Evolutionary conservation across 1,284 basidiomycete genomes (phyloP), one percentile per base, ranked within the genome.

Genomic region (Sutorius eximius): DNA sequence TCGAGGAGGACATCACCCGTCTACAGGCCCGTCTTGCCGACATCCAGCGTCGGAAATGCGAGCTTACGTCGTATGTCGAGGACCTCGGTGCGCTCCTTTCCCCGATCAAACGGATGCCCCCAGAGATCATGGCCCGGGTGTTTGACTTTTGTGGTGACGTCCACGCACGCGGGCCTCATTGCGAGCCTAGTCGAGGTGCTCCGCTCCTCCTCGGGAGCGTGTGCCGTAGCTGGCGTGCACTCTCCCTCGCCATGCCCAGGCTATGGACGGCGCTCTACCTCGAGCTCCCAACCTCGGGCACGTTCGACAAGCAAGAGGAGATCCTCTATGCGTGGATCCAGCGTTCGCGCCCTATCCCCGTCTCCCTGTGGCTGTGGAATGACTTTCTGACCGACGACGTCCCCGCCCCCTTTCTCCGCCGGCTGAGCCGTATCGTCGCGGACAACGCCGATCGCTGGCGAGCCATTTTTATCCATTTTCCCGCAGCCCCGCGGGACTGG

Each of bases 331-430:
- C 65, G 0, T 67, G 66, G 66, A 55, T 71, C 49, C 61, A 64
- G 22, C 68, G 66, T 33, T 50, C 66, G 1, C 67, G 58, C 34
- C 68, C 66, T 0, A 55, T 68, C 20, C 56, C 65, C 44, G 47
- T 67, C 41, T 59, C 66, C 0, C 18, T 70, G 2, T 67, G 68
- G 68, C 36, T 67, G 1, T 67, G 66, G 66, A 67, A 67, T 43
- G 67, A 67, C 54, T 70, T 67, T 57, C 51, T 70, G 56, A 66
- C 68, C 2, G 66, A 67, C 53, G 68, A 70, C 57, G 58, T 67
- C 46, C 66, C 66, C 12, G 52, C 61, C 1, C 1, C 48, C 11
- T 66, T 70, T 38, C 68, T 67, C 33, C 65, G 63, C 45, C 59
- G 55, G 3, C 60, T 67, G 13, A 67, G 52, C 41, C 30, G 33